Conservation (phyloP, 345 rosid genomes). For the Dipteronia sinensis region DNA sequence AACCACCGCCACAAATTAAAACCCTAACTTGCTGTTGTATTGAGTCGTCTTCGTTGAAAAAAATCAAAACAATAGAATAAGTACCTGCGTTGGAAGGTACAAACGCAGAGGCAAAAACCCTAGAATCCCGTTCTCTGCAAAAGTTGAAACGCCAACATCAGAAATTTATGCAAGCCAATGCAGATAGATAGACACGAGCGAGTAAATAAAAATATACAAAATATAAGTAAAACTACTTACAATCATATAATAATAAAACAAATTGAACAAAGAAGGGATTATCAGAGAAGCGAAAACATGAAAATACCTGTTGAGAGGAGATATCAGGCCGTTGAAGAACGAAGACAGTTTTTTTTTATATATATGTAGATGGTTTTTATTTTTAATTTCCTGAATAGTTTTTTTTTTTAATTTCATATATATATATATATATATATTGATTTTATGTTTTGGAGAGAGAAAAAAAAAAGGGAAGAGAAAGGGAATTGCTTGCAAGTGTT, state of each 20-base stretch:
- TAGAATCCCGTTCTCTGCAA: constrained; percentile 38
- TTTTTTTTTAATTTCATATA: not conserved
- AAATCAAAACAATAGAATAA: constrained; percentile 1
- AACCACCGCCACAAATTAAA: constrained; percentile 35
- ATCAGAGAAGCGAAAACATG: not conserved
- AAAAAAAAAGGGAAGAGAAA: not conserved
- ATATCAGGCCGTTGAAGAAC: constrained; percentile 22
- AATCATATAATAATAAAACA: not conserved
- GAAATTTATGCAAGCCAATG: constrained; percentile 32
- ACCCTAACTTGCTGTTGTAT: constrained; percentile 9
- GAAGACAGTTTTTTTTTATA: not conserved
- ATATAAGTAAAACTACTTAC: too few relatives aligned
- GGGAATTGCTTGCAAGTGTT: constrained; percentile 6
- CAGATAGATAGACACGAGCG: constrained; percentile 20
- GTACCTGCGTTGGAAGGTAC: constrained; percentile 16
- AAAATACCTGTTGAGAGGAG: constrained; percentile 27
- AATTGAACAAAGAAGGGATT: not conserved
- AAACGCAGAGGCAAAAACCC: constrained; percentile 30
- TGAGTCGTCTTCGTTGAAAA: constrained; percentile 2
- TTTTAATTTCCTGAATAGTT: not conserved
- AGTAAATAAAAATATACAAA: not conserved
- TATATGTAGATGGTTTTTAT: not conserved
- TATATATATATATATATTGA: too few relatives aligned
- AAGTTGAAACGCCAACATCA: constrained; percentile 22
- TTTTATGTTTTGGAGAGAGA: not conserved